A percentile compares a stretch with the other conserved stretches of the same genome.
These are phyloP conservation scores for Daldinia bambusicola DNA, from an alignment of 495 filamentous ascomycete species.

Conservation along the genomic window DNA sequence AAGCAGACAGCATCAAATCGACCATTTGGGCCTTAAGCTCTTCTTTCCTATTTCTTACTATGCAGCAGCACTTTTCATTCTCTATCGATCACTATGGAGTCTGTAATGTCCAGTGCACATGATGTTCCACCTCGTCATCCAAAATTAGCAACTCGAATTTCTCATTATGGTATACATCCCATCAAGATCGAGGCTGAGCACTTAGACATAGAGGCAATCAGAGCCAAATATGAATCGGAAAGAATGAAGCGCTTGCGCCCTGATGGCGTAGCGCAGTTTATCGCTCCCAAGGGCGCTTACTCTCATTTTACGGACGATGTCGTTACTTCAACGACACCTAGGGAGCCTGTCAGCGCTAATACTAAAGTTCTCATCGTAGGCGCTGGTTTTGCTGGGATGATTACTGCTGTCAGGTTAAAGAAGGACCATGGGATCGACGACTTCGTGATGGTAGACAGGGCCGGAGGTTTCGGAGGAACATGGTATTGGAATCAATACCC, in stretches of 20 bases:
- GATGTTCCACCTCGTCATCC: neutral
- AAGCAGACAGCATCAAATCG: too few relatives aligned
- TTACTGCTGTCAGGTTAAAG: neutral
- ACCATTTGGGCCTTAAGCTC: too few relatives aligned
- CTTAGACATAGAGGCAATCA: neutral
- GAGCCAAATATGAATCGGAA: neutral
- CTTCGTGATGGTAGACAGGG: neutral
- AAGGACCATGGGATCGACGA: neutral
- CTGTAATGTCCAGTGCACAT: neutral
- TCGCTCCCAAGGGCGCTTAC: neutral
- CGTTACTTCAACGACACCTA: neutral
- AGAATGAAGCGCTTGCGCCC: neutral
- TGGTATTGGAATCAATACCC: conserved; percentile 1
- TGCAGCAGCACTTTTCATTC: neutral
- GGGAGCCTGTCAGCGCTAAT: neutral
- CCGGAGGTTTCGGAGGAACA: neutral
- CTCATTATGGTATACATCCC: neutral
- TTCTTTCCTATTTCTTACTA: neutral
- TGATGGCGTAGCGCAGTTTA: neutral
- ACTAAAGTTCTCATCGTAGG: neutral
- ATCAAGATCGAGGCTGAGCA: neutral
- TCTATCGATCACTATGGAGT: neutral
- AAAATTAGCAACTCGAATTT: neutral
- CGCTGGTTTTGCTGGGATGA: neutral
- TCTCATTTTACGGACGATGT: neutral